Percentiles rank a stretch among this genome's conserved stretches.
phyloP scores from a whole-genome alignment of 306 rosid species.

The Quercus aquifolioides region DNA sequence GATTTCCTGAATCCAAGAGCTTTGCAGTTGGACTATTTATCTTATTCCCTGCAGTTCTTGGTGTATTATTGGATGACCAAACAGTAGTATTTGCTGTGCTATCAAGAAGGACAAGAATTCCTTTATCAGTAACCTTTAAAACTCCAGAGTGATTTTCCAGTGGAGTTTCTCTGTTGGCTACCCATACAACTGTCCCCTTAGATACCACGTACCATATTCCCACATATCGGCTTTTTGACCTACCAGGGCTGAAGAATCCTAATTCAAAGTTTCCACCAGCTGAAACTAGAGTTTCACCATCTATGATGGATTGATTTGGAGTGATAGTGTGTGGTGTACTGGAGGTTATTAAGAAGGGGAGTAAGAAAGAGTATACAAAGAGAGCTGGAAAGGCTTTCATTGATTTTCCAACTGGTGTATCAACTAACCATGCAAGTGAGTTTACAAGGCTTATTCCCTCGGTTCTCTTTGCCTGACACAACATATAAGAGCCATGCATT shows the following conservation, averaged over 20 bases:
- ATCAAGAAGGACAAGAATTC: too few relatives aligned
- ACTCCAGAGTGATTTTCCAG: background rate
- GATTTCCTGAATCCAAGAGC: conserved; percentile 37
- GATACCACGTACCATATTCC: conserved; percentile 22
- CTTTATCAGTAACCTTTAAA: background rate
- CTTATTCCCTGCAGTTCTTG: background rate
- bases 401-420: too few relatives aligned
- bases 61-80: too few relatives aligned
- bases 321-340: background rate
- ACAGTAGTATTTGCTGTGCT: too few relatives aligned
- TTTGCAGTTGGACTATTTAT: conserved; percentile 15
- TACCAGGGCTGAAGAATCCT: conserved; percentile 21
- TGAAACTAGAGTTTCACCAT: background rate
- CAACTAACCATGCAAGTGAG: too few relatives aligned
- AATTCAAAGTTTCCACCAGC: background rate
- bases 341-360: too few relatives aligned
- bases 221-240: conserved; percentile 2
- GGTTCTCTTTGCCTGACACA: too few relatives aligned
- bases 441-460: too few relatives aligned
- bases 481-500: too few relatives aligned
- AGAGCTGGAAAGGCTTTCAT: too few relatives aligned
- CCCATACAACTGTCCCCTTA: conserved; percentile 11
- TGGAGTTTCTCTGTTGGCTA: conserved; percentile 15
- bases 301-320: background rate
- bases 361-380: too few relatives aligned